A percentile compares a stretch with the other conserved stretches of the same genome.
phyloP scores from a whole-genome alignment of 1,284 basidiomycete genomes.

The Tremellales sp. region DNA sequence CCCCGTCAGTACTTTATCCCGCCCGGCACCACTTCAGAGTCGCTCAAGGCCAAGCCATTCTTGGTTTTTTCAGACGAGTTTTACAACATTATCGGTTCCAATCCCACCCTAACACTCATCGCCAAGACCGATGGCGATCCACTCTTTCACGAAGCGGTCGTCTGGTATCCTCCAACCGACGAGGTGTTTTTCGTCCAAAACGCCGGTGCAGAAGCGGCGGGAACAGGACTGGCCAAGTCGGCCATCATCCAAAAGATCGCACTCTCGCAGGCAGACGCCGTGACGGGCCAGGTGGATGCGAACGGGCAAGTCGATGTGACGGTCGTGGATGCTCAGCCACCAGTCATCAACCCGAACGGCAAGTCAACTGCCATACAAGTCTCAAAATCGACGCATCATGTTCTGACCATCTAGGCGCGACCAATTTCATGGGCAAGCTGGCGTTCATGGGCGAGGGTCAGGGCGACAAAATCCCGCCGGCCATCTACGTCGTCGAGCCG shows the following conservation, averaged over 20 bases:
- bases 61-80: constrained; percentile 64
- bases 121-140: constrained; percentile 57
- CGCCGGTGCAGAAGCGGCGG: constrained; percentile 49
- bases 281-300: constrained; percentile 47
- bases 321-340: constrained; percentile 49
- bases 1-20: constrained; percentile 35
- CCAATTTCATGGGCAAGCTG: constrained; percentile 55
- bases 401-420: constrained; percentile 53
- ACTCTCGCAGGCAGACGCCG: constrained; percentile 45
- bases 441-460: constrained; percentile 66
- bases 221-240: constrained; percentile 51
- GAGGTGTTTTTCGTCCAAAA: constrained; percentile 57
- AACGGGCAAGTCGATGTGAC: constrained; percentile 53
- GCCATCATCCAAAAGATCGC: constrained; percentile 52
- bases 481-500: constrained; percentile 64
- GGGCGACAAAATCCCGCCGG: constrained; percentile 57
- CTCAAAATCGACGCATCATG: background rate
- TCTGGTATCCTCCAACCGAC: constrained; percentile 58
- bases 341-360: constrained; percentile 70
- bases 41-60: constrained; percentile 50
- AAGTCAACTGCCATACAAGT: constrained; percentile 1
- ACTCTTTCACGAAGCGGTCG: constrained; percentile 69
- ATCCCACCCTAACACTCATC: constrained; percentile 58
- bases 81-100: constrained; percentile 57
- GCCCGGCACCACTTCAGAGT: constrained; percentile 22